A percentile compares a stretch with the other conserved stretches of the same genome.
phyloP scores from a whole-genome alignment of 345 rosid genomes.

The Kernera saxatilis region DNA sequence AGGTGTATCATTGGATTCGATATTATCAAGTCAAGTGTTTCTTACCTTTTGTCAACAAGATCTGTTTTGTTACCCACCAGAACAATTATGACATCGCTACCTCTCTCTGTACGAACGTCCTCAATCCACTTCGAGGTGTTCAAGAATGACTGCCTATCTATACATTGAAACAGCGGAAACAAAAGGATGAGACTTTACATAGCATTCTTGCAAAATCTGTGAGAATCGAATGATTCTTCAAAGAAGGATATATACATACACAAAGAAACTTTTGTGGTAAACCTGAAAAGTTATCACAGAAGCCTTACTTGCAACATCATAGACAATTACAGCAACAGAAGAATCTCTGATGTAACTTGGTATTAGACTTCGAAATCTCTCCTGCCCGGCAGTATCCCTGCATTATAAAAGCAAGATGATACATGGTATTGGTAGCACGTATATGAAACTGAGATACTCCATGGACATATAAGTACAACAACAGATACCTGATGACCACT shows the following conservation, averaged over 20 bases:
- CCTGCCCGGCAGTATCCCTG: slow-evolving; percentile 99
- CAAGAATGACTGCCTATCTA: slow-evolving; percentile 86
- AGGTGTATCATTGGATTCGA: not conserved
- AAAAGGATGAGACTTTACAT: not conserved
- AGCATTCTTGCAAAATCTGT: not conserved
- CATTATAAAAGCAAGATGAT: not conserved
- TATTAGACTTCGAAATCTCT: slow-evolving; percentile 90
- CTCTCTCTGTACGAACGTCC: slow-evolving; percentile 84
- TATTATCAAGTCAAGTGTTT: not conserved
- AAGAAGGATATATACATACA: not conserved
- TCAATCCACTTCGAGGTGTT: slow-evolving; percentile 93
- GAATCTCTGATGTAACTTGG: slow-evolving; percentile 96
- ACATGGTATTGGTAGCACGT: not conserved
- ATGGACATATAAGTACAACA: not conserved
- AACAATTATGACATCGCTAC: slow-evolving; percentile 83
- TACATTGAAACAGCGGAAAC: not conserved
- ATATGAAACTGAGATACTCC: not conserved
- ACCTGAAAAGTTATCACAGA: not conserved
- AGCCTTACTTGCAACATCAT: slow-evolving; percentile 83
- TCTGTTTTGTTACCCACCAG: slow-evolving; percentile 92
- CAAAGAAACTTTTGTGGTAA: not conserved
- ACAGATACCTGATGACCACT: not conserved
- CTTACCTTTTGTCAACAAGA: slow-evolving; percentile 75
- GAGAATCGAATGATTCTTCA: not conserved
- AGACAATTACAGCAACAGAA: slow-evolving; percentile 89